phyloP scores from a whole-genome alignment of 1,284 basidiomycete genomes.

The Tausonia pullulans region DNA sequence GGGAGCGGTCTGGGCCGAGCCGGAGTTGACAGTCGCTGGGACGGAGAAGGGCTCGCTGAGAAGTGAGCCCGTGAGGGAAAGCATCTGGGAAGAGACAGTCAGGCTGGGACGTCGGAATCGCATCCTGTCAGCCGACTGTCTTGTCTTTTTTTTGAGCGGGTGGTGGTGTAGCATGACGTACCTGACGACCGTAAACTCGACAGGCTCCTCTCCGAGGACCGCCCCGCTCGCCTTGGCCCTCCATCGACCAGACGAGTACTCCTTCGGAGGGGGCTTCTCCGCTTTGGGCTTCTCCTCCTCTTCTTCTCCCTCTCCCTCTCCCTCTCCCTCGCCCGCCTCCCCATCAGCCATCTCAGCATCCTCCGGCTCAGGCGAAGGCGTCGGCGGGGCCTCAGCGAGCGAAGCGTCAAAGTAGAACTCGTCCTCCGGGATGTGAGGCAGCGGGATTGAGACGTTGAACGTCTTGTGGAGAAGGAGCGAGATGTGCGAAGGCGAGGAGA shows the following conservation, averaged over 20 bases:
- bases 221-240: slow-evolving; percentile 58
- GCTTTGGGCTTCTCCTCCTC: slow-evolving; percentile 17
- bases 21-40: slow-evolving; percentile 13
- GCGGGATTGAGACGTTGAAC: slow-evolving; percentile 94
- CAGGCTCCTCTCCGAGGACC: slow-evolving; percentile 55
- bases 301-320: slow-evolving; percentile 25
- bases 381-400: slow-evolving; percentile 41
- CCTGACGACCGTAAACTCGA: slow-evolving; percentile 88
- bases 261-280: background rate
- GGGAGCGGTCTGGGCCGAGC: background rate
- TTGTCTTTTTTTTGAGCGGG: too few species aligned
- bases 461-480: slow-evolving; percentile 85
- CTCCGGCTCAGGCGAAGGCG: slow-evolving; percentile 49
- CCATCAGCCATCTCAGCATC: slow-evolving; percentile 26
- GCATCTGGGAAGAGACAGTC: slow-evolving; percentile 88
- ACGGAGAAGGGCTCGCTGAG: slow-evolving; percentile 62
- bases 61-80: slow-evolving; percentile 83
- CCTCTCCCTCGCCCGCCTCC: slow-evolving; percentile 28
- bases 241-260: slow-evolving; percentile 56
- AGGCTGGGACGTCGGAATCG: slow-evolving; percentile 42
- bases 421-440: slow-evolving; percentile 73
- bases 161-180: slow-evolving; percentile 34
- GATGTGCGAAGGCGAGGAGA: slow-evolving; percentile 88
- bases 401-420: slow-evolving; percentile 78
- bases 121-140: too few species aligned